phyloP scores from a whole-genome alignment of 164 flowering plant genomes.

The Dillenia turbinata region DNA sequence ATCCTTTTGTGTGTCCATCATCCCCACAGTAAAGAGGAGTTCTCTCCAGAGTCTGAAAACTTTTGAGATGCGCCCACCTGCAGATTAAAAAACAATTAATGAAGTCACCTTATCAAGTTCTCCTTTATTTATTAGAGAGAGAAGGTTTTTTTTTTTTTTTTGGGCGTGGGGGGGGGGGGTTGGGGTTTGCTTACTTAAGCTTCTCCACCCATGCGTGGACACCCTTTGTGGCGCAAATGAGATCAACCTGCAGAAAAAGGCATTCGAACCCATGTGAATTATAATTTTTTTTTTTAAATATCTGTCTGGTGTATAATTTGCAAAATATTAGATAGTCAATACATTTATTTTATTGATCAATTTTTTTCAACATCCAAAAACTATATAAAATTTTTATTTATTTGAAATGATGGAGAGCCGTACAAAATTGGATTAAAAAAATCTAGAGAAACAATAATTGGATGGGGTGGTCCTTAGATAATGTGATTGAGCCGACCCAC shows the following conservation, averaged over 20 bases:
- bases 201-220: slow-evolving; percentile 85
- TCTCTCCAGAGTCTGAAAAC: slow-evolving; percentile 33
- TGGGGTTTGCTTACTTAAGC: slow-evolving; percentile 50
- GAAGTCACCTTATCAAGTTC: too few species aligned
- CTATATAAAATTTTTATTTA: background rate
- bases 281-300: too few species aligned
- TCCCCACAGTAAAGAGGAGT: slow-evolving; percentile 44
- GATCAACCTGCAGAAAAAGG: slow-evolving; percentile 53
- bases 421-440: background rate
- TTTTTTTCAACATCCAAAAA: background rate
- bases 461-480: slow-evolving; percentile 11
- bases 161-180: too few species aligned
- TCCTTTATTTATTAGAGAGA: slow-evolving; percentile 1
- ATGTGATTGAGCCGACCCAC: background rate
- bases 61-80: slow-evolving; percentile 63
- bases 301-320: too few species aligned
- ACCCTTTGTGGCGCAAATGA: slow-evolving; percentile 86
- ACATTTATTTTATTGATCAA: background rate
- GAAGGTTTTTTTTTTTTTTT: background rate
- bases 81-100: slow-evolving; percentile 2
- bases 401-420: background rate
- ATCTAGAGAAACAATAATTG: background rate
- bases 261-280: too few species aligned
- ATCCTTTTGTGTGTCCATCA: slow-evolving; percentile 38
- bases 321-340: too few species aligned